Evolutionary conservation across 2,329 filamentous ascomycete species (phyloP).

Genomic region (Dichotomopilus funicola): DNA sequence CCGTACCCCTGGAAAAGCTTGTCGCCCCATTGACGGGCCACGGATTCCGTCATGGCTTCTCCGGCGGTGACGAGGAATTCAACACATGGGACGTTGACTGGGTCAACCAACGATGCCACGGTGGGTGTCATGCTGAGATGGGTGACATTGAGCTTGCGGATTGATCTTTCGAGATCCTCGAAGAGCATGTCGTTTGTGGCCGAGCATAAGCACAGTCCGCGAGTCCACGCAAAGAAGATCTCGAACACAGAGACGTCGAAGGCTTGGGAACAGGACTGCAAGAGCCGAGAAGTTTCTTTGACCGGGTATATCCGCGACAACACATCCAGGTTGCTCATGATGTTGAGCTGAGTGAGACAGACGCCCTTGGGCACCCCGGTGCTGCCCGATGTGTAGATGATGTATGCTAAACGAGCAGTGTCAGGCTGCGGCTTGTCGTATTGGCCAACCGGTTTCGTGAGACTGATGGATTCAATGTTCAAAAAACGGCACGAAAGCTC

Average conservation of each 20-base stretch:
- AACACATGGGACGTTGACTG: conserved; percentile 61
- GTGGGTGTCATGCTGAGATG: conserved; percentile 84
- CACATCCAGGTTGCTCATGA: conserved; percentile 67
- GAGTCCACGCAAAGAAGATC: conserved; percentile 77
- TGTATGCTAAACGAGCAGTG: conserved; percentile 58
- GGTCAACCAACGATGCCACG: conserved; percentile 68
- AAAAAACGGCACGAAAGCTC: conserved; percentile 25
- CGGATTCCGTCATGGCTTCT: conserved; percentile 67
- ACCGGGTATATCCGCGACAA: conserved; percentile 62
- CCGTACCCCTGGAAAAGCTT: conserved; percentile 77
- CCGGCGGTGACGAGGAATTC: conserved; percentile 74
- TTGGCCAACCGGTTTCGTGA: conserved; percentile 24
- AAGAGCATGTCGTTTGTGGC: conserved; percentile 69
- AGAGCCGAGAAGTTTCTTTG: conserved; percentile 47
- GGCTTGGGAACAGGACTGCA: conserved; percentile 78
- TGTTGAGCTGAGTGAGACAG: conserved; percentile 66
- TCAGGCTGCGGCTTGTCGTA: conserved; percentile 37
- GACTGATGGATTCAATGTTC: conserved; percentile 28
- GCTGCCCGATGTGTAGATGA: conserved; percentile 78
- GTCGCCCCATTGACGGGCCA: conserved; percentile 62
- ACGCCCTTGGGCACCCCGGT: conserved; percentile 78
- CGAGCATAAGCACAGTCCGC: conserved; percentile 72
- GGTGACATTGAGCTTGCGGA: conserved; percentile 59
- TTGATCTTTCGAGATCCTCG: conserved; percentile 60
- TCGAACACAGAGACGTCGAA: conserved; percentile 90